phyloP scores from a whole-genome alignment of 2,329 filamentous ascomycete genomes.

The Diaporthe ilicicola region DNA sequence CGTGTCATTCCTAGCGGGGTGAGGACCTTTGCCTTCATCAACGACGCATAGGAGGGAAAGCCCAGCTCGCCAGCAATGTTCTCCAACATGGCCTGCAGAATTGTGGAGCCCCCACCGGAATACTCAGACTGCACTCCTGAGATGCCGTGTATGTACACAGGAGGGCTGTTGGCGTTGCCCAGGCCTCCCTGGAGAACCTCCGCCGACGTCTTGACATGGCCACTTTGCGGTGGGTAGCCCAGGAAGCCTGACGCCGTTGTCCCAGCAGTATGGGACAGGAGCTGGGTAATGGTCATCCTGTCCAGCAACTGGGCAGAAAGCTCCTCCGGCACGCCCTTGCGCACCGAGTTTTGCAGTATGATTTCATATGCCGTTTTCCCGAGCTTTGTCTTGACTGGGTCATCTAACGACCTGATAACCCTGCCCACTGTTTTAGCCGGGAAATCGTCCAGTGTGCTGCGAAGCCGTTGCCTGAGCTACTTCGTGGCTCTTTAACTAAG shows the following conservation, averaged over 20 bases:
- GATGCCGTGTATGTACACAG: conserved; percentile 12
- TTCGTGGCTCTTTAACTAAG: background rate
- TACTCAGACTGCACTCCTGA: conserved; percentile 21
- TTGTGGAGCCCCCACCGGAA: conserved; percentile 26
- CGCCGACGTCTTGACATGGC: conserved; percentile 15
- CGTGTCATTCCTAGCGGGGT: conserved; percentile 25
- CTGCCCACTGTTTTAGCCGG: background rate
- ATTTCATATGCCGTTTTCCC: conserved; percentile 5
- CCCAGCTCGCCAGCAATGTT: background rate
- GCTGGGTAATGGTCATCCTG: conserved; percentile 26
- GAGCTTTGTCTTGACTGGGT: conserved; percentile 23
- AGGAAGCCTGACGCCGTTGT: conserved; percentile 15
- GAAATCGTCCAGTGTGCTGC: too few relatives aligned
- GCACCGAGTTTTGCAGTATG: conserved; percentile 16
- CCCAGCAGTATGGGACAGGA: conserved; percentile 27
- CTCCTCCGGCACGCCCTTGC: conserved; percentile 17
- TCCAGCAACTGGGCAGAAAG: conserved; percentile 22
- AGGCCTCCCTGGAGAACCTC: conserved; percentile 21
- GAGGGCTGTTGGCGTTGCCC: conserved; percentile 25
- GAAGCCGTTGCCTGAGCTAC: background rate
- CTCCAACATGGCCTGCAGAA: conserved; percentile 31
- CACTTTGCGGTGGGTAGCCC: conserved; percentile 16
- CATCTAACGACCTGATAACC: conserved; percentile 17
- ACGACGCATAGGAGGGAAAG: conserved; percentile 3
- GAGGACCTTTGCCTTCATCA: conserved; percentile 28